phyloP scores from a whole-genome alignment of 2,329 filamentous ascomycete genomes.

The Zymoseptoria passerinii region DNA sequence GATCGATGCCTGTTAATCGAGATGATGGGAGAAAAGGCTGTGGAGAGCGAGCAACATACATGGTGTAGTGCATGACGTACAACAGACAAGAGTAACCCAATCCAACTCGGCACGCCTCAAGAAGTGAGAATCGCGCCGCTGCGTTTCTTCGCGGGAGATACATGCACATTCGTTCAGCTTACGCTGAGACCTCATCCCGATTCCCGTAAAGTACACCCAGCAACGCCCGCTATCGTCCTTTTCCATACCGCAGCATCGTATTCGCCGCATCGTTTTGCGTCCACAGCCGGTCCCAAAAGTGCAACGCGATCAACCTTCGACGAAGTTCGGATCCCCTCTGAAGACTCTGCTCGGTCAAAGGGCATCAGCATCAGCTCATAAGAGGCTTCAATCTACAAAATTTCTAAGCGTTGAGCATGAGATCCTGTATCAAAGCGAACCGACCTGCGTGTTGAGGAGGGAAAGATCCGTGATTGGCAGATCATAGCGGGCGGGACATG shows the following conservation, averaged over 20 bases:
- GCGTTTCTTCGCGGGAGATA: background rate
- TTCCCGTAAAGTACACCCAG: background rate
- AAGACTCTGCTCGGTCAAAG: constrained; percentile 5
- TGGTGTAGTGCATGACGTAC: background rate
- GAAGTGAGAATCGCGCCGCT: background rate
- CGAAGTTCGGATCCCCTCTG: constrained; percentile 6
- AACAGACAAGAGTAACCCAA: background rate
- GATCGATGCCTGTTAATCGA: background rate
- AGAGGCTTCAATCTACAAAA: constrained; percentile 20
- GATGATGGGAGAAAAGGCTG: background rate
- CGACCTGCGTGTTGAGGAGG: constrained; percentile 1
- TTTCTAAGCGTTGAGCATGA: constrained; percentile 18
- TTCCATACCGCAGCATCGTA: background rate
- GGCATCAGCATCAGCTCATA: constrained; percentile 10
- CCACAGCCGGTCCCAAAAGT: too few species aligned
- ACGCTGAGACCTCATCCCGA: background rate
- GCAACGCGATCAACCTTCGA: background rate
- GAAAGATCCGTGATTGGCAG: background rate
- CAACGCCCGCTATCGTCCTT: background rate
- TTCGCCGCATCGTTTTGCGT: background rate
- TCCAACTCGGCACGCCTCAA: background rate
- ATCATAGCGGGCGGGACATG: background rate
- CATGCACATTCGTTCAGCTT: background rate
- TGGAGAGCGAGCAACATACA: background rate
- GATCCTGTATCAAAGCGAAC: background rate